Evolutionary conservation across 1,284 basidiomycete species (phyloP).

Genomic region (Somion occarium): DNA sequence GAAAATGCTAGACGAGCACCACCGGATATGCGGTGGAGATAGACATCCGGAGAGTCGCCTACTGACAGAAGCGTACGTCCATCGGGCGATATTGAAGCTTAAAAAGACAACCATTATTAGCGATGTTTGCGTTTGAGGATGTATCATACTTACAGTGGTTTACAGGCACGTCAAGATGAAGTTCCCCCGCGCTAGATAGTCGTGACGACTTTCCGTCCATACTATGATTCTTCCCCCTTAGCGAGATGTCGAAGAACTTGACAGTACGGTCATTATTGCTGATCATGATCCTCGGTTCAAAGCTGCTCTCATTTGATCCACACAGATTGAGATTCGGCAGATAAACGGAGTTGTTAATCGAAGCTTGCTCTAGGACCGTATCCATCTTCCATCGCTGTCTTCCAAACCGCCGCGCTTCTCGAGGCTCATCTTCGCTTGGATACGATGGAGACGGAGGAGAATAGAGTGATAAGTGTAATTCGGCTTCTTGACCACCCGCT

Average conservation of each 20-base stretch:
- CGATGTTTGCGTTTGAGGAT: slow-evolving; percentile 18
- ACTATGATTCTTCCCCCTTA: slow-evolving; percentile 28
- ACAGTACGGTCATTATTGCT: slow-evolving; percentile 82
- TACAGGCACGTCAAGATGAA: slow-evolving; percentile 64
- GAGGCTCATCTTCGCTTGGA: slow-evolving; percentile 15
- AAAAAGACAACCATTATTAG: slow-evolving; percentile 15
- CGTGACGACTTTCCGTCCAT: slow-evolving; percentile 12
- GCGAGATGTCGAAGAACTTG: slow-evolving; percentile 68
- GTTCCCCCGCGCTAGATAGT: slow-evolving; percentile 47
- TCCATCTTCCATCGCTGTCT: slow-evolving; percentile 52
- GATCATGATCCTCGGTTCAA: slow-evolving; percentile 71
- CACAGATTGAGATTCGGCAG: slow-evolving; percentile 59
- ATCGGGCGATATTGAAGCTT: slow-evolving; percentile 82
- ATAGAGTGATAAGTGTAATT: slow-evolving; percentile 68
- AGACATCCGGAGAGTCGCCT: slow-evolving; percentile 80
- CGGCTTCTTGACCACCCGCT: slow-evolving; percentile 77
- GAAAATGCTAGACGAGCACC: slow-evolving; percentile 51
- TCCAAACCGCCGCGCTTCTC: slow-evolving; percentile 22
- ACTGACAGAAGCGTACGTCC: slow-evolving; percentile 80
- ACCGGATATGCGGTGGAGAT: slow-evolving; percentile 66
- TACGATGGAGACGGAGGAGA: slow-evolving; percentile 25
- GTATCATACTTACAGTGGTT: slow-evolving; percentile 51
- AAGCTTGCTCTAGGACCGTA: slow-evolving; percentile 47
- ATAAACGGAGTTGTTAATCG: slow-evolving; percentile 82
- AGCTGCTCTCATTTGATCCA: slow-evolving; percentile 49